phyloP scores from a whole-genome alignment of 345 rosid genomes.

The Diplotaxis tenuifolia region DNA sequence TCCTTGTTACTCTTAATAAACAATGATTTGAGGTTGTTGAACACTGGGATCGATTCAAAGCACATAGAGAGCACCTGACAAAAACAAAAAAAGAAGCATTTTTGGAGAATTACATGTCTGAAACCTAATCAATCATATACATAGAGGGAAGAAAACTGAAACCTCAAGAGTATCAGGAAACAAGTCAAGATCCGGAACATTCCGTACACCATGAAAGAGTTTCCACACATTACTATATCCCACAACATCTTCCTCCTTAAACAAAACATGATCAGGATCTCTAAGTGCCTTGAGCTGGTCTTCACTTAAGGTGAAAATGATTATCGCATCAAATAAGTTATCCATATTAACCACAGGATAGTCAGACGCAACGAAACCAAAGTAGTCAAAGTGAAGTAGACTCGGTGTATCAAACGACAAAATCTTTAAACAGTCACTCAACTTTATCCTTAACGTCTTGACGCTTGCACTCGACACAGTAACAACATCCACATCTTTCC shows the following conservation, averaged over 20 bases:
- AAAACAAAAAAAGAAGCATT: background rate
- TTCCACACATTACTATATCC: background rate
- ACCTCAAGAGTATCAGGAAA: background rate
- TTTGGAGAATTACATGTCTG: background rate
- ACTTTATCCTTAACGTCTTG: background rate
- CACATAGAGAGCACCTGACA: slow-evolving; percentile 1
- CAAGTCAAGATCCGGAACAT: background rate
- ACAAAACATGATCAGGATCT: background rate
- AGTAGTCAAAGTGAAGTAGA: background rate
- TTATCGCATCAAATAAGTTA: background rate
- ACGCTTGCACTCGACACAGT: slow-evolving; percentile 11
- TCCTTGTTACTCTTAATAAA: background rate
- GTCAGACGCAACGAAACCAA: background rate
- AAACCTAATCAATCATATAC: background rate
- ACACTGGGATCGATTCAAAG: slow-evolving; percentile 2
- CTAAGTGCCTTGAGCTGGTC: background rate
- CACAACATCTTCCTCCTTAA: background rate
- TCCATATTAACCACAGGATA: background rate
- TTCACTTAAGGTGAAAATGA: background rate
- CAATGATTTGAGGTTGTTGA: slow-evolving; percentile 23
- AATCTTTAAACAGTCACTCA: too few relatives aligned
- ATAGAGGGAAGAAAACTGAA: background rate
- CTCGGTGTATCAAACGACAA: slow-evolving; percentile 6
- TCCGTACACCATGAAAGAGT: background rate
- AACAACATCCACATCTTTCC: background rate